A percentile compares a stretch with the other conserved stretches of the same genome.
Conservation (phyloP, 2,329 filamentous ascomycete species). For the Ramichloridium luteum region DNA sequence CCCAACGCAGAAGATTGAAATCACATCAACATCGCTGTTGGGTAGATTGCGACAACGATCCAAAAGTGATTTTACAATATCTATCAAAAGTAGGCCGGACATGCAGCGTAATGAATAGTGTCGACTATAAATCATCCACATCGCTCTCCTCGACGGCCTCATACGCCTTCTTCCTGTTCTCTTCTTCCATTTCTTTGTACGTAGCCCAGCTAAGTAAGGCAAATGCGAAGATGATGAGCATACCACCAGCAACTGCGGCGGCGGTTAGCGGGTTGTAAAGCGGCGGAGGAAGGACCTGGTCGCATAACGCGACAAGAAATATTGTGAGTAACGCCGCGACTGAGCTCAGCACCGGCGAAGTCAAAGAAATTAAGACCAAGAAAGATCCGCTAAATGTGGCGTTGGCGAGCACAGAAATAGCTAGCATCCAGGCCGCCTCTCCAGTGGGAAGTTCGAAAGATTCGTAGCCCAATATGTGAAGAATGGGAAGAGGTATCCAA, state of each 20-base stretch:
- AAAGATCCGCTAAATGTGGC: conserved; percentile 88
- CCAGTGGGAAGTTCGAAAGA: conserved; percentile 70
- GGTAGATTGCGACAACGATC: too few species aligned
- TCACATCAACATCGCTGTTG: too few species aligned
- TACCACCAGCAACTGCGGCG: conserved; percentile 68
- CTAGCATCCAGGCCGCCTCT: conserved; percentile 65
- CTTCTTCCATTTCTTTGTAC: conserved; percentile 84
- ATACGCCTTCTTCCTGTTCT: conserved; percentile 49
- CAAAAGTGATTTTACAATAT: too few species aligned
- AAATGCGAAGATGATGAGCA: conserved; percentile 81
- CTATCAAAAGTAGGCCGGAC: conserved; percentile 31
- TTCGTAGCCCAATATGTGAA: conserved; percentile 70
- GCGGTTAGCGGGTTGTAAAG: conserved; percentile 59
- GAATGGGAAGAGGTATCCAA: conserved; percentile 80
- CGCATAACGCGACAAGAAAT: conserved; percentile 85
- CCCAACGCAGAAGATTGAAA: too few species aligned
- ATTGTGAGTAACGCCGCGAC: conserved; percentile 92
- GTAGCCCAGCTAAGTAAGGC: conserved; percentile 80
- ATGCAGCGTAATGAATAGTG: background rate
- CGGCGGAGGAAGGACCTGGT: conserved; percentile 64
- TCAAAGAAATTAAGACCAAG: conserved; percentile 82
- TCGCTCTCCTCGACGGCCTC: conserved; percentile 31
- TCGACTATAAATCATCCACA: conserved; percentile 25
- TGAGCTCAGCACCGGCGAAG: conserved; percentile 71
- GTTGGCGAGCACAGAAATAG: conserved; percentile 73